Percentiles rank a stretch among this genome's conserved stretches.
Evolutionary conservation across 2,329 filamentous ascomycete species (phyloP).

Genomic region (Pseudogymnoascus sp.): DNA sequence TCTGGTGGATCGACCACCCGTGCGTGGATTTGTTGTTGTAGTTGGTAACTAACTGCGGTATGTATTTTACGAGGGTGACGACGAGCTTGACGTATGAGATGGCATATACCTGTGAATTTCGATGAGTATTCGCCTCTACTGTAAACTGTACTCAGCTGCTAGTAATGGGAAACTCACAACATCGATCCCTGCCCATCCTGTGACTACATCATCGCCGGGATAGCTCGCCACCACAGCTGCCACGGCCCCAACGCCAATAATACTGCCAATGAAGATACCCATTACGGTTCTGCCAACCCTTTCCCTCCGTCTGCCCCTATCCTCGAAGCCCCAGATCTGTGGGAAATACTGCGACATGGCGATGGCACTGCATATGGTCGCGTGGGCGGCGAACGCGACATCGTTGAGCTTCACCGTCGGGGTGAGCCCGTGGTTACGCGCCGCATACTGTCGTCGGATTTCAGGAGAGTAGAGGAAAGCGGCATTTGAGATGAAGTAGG

Average conservation of each 20-base stretch:
- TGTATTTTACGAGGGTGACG: conserved; percentile 85
- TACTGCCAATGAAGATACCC: conserved; percentile 60
- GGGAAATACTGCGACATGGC: conserved; percentile 71
- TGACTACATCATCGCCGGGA: conserved; percentile 32
- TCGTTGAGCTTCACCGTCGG: conserved; percentile 89
- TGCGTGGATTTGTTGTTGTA: conserved; percentile 74
- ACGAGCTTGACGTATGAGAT: conserved; percentile 83
- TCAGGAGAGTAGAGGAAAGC: conserved; percentile 70
- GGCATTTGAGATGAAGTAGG: conserved; percentile 67
- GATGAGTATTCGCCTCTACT: conserved; percentile 11
- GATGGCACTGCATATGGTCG: conserved; percentile 60
- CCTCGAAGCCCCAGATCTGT: conserved; percentile 65
- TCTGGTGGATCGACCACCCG: conserved; percentile 81
- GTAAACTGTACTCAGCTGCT: background rate
- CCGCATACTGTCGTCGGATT: conserved; percentile 75
- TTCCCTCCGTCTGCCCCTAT: conserved; percentile 43
- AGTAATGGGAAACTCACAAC: conserved; percentile 30
- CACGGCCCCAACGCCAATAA: conserved; percentile 45
- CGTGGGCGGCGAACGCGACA: conserved; percentile 78
- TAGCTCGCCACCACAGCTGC: conserved; percentile 35
- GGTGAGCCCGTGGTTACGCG: conserved; percentile 62
- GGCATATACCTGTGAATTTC: conserved; percentile 41
- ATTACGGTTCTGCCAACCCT: conserved; percentile 53
- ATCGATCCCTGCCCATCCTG: conserved; percentile 54
- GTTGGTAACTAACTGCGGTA: conserved; percentile 77